These are phyloP conservation scores for Wickerhamomyces hampshirensis DNA, from an alignment of 805 yeast genomes.

Conservation along the genomic window DNA sequence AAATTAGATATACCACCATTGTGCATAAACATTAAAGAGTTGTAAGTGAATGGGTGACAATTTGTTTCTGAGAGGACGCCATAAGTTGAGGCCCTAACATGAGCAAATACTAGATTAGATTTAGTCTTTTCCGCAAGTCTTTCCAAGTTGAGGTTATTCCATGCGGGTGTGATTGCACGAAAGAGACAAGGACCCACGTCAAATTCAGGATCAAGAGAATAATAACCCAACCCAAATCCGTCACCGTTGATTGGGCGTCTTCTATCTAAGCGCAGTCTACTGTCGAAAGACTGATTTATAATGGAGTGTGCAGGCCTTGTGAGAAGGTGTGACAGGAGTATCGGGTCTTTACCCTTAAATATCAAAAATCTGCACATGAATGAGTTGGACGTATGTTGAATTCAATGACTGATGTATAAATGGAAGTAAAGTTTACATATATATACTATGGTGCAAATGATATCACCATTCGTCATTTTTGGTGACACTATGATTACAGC, in stretches of 20 bases:
- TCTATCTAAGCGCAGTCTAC: slow-evolving; percentile 79
- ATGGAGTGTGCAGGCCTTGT: slow-evolving; percentile 97
- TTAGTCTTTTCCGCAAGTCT: slow-evolving; percentile 84
- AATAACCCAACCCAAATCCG: slow-evolving; percentile 97
- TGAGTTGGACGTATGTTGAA: too few relatives aligned
- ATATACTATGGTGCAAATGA: too few relatives aligned
- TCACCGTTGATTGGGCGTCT: slow-evolving; percentile 95
- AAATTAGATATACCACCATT: slow-evolving; percentile 87
- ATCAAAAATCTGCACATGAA: slow-evolving; percentile 89
- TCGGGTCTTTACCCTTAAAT: slow-evolving; percentile 79
- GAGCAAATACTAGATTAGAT: slow-evolving; percentile 83
- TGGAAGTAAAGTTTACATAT: too few relatives aligned
- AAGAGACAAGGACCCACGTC: slow-evolving; percentile 84
- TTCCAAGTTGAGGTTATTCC: slow-evolving; percentile 92
- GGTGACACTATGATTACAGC: too few relatives aligned
- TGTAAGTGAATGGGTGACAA: slow-evolving; percentile 93
- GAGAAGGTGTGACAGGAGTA: slow-evolving; percentile 76
- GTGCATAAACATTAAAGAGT: slow-evolving; percentile 92
- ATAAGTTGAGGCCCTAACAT: slow-evolving; percentile 93
- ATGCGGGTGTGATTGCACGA: slow-evolving; percentile 95
- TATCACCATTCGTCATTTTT: too few relatives aligned
- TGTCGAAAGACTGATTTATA: slow-evolving; percentile 92
- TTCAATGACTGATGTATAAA: too few relatives aligned
- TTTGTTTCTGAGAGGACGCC: slow-evolving; percentile 93
- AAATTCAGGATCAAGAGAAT: slow-evolving; percentile 52